A percentile compares a stretch with the other conserved stretches of the same genome.
phyloP scores from a whole-genome alignment of 495 filamentous ascomycete species.

The Lasiosphaeria miniovina region DNA sequence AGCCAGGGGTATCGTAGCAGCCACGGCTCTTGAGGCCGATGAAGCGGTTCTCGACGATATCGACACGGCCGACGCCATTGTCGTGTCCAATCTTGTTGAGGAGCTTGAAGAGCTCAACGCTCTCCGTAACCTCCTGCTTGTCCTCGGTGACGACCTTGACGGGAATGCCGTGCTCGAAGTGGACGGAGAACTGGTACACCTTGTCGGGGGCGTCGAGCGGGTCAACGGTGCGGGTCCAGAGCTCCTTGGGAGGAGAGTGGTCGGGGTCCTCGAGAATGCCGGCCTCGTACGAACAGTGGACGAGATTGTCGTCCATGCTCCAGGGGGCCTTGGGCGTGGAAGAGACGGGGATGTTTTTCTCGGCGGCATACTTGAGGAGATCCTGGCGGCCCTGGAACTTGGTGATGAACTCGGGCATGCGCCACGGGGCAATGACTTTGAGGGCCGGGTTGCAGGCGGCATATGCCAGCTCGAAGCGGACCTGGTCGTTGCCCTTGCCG shows the following conservation, averaged over 20 bases:
- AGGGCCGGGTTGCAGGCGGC: conserved; percentile 67
- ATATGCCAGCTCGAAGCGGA: conserved; percentile 60
- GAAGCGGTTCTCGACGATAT: conserved; percentile 72
- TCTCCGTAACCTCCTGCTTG: conserved; percentile 64
- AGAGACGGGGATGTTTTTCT: conserved; percentile 78
- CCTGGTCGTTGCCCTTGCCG: conserved; percentile 49
- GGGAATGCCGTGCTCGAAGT: conserved; percentile 85
- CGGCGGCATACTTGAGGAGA: conserved; percentile 79
- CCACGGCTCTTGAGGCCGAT: conserved; percentile 73
- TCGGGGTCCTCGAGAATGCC: conserved; percentile 72
- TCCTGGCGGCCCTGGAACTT: conserved; percentile 81
- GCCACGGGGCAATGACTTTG: conserved; percentile 88
- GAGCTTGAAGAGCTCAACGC: conserved; percentile 74
- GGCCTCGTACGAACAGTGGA: conserved; percentile 88
- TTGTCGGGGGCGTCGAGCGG: conserved; percentile 72
- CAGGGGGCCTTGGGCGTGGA: conserved; percentile 81
- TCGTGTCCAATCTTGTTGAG: conserved; percentile 74
- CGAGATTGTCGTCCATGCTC: conserved; percentile 85
- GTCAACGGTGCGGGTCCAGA: conserved; percentile 82
- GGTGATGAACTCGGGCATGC: conserved; percentile 78
- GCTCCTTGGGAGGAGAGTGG: conserved; percentile 65
- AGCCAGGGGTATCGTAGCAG: conserved; percentile 77
- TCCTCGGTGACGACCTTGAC: conserved; percentile 56
- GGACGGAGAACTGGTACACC: conserved; percentile 71
- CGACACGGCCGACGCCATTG: conserved; percentile 81